Conservation (phyloP, 805 yeast species). For the Lipomyces yamadae region DNA sequence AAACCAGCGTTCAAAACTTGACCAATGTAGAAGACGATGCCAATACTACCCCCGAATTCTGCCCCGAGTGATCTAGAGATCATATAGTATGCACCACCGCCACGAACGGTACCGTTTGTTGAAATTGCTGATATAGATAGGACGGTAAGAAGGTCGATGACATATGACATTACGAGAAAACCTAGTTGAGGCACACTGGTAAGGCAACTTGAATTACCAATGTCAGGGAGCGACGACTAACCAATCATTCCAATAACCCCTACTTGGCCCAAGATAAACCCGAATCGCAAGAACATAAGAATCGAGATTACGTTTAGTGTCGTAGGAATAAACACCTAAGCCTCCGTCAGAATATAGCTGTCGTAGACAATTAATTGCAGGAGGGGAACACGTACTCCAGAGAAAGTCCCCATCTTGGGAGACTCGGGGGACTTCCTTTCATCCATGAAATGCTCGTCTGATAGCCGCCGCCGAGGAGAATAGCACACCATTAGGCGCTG, state of each 20-base stretch:
- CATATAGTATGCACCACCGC: slow-evolving; percentile 99
- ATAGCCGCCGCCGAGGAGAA: slow-evolving; percentile 9
- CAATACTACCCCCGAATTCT: slow-evolving; percentile 98
- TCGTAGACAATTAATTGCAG: background rate
- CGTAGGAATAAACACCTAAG: slow-evolving; percentile 74
- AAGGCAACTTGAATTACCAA: background rate
- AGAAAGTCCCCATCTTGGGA: slow-evolving; percentile 41
- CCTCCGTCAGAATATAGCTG: background rate
- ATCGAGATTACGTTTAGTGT: slow-evolving; percentile 90
- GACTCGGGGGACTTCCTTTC: slow-evolving; percentile 25
- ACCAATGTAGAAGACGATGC: slow-evolving; percentile 90
- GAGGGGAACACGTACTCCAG: slow-evolving; percentile 35
- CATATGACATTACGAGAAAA: slow-evolving; percentile 67
- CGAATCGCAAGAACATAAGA: slow-evolving; percentile 92
- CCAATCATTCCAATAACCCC: slow-evolving; percentile 75
- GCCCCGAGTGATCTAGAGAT: slow-evolving; percentile 94
- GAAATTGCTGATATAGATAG: slow-evolving; percentile 93
- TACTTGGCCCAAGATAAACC: slow-evolving; percentile 92
- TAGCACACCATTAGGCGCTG: slow-evolving; percentile 21
- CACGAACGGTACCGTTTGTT: slow-evolving; percentile 95
- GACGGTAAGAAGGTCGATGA: slow-evolving; percentile 82
- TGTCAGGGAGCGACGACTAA: background rate
- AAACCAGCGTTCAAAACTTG: slow-evolving; percentile 87
- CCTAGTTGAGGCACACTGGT: slow-evolving; percentile 14
- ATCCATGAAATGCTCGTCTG: slow-evolving; percentile 3